Base-by-base conservation (phyloP, 2,329 filamentous ascomycete genomes). In the Paracoccidioides brasiliensis region DNA sequence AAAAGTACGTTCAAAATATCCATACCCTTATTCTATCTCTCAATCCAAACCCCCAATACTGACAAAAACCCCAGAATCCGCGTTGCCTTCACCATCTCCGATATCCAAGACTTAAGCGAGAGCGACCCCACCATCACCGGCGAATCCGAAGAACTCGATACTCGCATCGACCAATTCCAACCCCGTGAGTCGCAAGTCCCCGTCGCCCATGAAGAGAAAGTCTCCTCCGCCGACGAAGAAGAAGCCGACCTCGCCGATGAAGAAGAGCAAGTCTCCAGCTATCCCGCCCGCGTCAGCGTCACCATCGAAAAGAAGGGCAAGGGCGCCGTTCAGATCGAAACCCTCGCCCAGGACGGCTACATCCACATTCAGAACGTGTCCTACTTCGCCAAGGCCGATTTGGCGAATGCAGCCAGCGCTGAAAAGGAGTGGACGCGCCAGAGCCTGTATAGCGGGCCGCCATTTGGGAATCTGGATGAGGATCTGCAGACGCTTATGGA, bases 391-490 rank as follows among this genome's bases (percentile, higher is more conserved):
- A 84, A 90, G 64, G 78, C 85, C 58, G 83, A 86, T 57, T 76
- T 94, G 61, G 89, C 91, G 44, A 83, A 88, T 68, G 82, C 86
- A 60, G 77, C 84, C 66, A 83, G 79, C 52, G 83, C 88, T 61
- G 89, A 95, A 67, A 80, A 82, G 68, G 82, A 86, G 62, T 90
- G 89, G 79, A 76, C 81, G 64, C 80, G 88, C 66, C 81, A 86
- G 70, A 83, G 83, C 60, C 73, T 90, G 63, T 98, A 97, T 76
- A 85, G 88, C 44, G 93, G 93, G 55, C 93, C 93, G 59, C 87
- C 89, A 55, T 97, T 96, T 71, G 85, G 83, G 74, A 95, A 88
- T 77, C 83, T 98, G 57, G 93, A 98, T 69, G 90, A 96, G 76
- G 91, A 97, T 70, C 81, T 98, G 46, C 91, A 97, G 78, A 80